A percentile compares a stretch with the other conserved stretches of the same genome.
phyloP scores from a whole-genome alignment of 2,329 filamentous ascomycete genomes.

The Juglanconis oblonga region DNA sequence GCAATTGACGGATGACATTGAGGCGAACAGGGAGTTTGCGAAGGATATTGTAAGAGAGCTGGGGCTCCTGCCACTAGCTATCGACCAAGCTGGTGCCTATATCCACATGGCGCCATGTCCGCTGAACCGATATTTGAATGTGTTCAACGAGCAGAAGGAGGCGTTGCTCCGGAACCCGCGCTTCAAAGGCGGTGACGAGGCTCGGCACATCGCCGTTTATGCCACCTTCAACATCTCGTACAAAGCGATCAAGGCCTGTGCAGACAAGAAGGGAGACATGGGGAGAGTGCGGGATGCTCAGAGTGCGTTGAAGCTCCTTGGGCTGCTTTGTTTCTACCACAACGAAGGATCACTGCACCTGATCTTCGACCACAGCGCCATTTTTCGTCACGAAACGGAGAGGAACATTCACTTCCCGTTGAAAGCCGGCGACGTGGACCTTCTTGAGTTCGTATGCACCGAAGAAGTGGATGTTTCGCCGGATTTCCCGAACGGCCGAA shows the following conservation, averaged over 20 bases:
- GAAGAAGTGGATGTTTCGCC: slow-evolving; percentile 6
- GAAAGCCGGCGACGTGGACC: not conserved
- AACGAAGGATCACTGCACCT: slow-evolving; percentile 20
- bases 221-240: slow-evolving; percentile 27
- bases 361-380: slow-evolving; percentile 20
- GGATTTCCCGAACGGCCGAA: slow-evolving; percentile 6
- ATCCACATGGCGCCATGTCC: slow-evolving; percentile 4
- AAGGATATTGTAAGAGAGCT: slow-evolving; percentile 21
- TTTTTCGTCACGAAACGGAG: not conserved
- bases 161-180: slow-evolving; percentile 15
- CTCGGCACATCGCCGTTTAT: slow-evolving; percentile 22
- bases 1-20: not conserved
- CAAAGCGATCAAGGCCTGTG: slow-evolving; percentile 16
- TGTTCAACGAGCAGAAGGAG: slow-evolving; percentile 15
- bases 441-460: not conserved
- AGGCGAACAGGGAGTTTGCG: slow-evolving; percentile 9
- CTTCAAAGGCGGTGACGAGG: slow-evolving; percentile 11
- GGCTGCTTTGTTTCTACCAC: slow-evolving; percentile 28
- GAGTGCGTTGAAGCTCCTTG: slow-evolving; percentile 25
- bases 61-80: slow-evolving; percentile 26
- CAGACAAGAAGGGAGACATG: not conserved
- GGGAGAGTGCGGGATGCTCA: slow-evolving; percentile 8
- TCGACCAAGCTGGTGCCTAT: slow-evolving; percentile 26
- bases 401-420: not conserved
- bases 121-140: slow-evolving; percentile 19